Evolutionary conservation across 108 stramenopile genomes (phyloP), one percentile per base, ranked within the genome.

Genomic region (Skeletonema tropicum): DNA sequence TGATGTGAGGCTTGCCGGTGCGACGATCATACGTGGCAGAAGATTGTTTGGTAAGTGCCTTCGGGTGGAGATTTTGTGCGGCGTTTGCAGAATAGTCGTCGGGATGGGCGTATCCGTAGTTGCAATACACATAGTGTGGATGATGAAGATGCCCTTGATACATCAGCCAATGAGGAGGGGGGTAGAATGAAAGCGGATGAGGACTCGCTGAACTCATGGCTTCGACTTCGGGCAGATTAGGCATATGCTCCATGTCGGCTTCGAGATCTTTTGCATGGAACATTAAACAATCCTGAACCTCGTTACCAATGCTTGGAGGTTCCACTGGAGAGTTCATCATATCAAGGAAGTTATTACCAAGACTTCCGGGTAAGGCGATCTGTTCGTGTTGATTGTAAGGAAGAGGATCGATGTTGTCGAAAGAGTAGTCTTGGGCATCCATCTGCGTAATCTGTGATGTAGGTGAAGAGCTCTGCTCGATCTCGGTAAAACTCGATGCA

Each of bases 371-470:
- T 5, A 76, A 17, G 2, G 57, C 48, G 57, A 60, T 66, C 15
- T 65, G 52, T 21, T 75, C 74, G 30, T 64, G 17, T 23, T 42
- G 13, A 33, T 39, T 57, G 67, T 72, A 64, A 31, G 79, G 68
- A 33, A 80, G 55, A 25, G 79, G 79, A 21, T 80, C 79, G 33
- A 73, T 57, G 57, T 80, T 68, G 7, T 71, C 64, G 41, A 55
- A 55, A 55, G 21, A 2, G 52, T 55, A 55, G 9, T 23, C 52
- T 55, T 55, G 9, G 9, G 52, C n/a, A 23, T 55, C 52, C 52
- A 55, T 55, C 2, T 55, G 52, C 52, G 52, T 55, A 9, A 55
- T 3, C 19, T 55, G 52, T 25, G 52, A 55, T 8, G 23, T 6
- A n/a, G 52, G 52, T 25, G 52, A 55, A 55, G 21, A 55, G 9